These are phyloP conservation scores for Pestalotiopsis sp. DNA, from an alignment of 2,329 filamentous ascomycete species.

Conservation along the genomic window DNA sequence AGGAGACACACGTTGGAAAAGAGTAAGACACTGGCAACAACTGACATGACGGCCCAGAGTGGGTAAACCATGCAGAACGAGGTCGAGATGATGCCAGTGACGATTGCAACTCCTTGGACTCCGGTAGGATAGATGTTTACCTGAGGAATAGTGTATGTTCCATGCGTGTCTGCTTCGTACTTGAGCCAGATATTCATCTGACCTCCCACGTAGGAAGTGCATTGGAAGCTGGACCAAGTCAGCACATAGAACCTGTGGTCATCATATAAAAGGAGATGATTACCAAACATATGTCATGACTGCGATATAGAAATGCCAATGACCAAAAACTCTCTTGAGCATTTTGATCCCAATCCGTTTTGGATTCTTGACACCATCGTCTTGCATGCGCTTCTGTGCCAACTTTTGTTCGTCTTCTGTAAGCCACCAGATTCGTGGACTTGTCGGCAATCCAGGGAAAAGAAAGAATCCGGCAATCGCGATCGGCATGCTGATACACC, in stretches of 20 bases:
- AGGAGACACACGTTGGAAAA: constrained; percentile 23
- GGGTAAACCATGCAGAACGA: constrained; percentile 36
- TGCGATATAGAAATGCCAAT: constrained; percentile 31
- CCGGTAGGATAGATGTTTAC: constrained; percentile 26
- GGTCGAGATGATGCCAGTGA: constrained; percentile 28
- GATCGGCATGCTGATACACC: constrained; percentile 52
- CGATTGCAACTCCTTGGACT: constrained; percentile 29
- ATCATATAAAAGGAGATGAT: too few relatives aligned
- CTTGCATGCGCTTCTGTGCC: constrained; percentile 32
- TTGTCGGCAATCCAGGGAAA: constrained; percentile 38
- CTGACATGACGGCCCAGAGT: constrained; percentile 31
- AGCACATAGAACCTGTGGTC: background rate
- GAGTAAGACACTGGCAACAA: constrained; percentile 22
- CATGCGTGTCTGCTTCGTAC: constrained; percentile 16
- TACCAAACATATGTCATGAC: constrained; percentile 26
- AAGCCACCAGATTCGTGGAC: constrained; percentile 35
- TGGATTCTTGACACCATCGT: constrained; percentile 20
- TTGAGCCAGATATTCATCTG: constrained; percentile 25
- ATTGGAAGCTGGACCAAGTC: constrained; percentile 16
- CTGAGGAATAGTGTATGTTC: constrained; percentile 19
- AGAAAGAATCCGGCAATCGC: constrained; percentile 51
- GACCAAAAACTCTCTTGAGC: constrained; percentile 28
- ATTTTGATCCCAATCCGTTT: constrained; percentile 26
- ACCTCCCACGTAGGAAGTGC: constrained; percentile 19
- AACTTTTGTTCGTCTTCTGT: constrained; percentile 32